These are phyloP conservation scores for Knoxdaviesia proteae DNA, from an alignment of 2,329 filamentous ascomycete genomes.

Conservation along the genomic window DNA sequence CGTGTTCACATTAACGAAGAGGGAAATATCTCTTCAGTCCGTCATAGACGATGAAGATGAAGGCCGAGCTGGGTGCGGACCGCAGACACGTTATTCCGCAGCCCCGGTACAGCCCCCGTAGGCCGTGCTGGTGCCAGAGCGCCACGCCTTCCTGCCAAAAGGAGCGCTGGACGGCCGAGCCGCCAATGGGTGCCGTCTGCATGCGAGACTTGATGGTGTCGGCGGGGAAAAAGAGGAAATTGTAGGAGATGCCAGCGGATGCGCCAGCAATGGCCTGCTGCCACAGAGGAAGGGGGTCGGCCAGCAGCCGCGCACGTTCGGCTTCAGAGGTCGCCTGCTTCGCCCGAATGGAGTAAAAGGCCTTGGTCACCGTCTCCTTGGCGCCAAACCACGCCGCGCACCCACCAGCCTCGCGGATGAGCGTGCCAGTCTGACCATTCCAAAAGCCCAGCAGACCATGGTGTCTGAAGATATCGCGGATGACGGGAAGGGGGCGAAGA, in stretches of 20 bases:
- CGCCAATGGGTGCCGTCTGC: slow-evolving; percentile 62
- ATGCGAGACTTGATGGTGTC: slow-evolving; percentile 96
- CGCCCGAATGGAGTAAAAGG: slow-evolving; percentile 42
- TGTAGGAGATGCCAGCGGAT: slow-evolving; percentile 78
- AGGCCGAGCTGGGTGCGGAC: slow-evolving; percentile 84
- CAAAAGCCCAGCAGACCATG: slow-evolving; percentile 78
- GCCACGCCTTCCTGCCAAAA: slow-evolving; percentile 53
- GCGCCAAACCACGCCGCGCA: slow-evolving; percentile 88
- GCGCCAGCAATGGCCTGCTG: slow-evolving; percentile 80
- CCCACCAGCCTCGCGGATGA: slow-evolving; percentile 85
- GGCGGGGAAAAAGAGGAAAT: slow-evolving; percentile 91
- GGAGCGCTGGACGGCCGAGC: slow-evolving; percentile 31
- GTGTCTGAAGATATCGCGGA: slow-evolving; percentile 60
- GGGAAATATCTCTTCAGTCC: slow-evolving; percentile 52
- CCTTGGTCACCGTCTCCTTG: slow-evolving; percentile 58
- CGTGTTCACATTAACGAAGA: slow-evolving; percentile 13
- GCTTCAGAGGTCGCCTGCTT: slow-evolving; percentile 16
- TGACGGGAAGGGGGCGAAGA: slow-evolving; percentile 49
- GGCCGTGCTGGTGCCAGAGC: slow-evolving; percentile 64
- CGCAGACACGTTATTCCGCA: slow-evolving; percentile 84
- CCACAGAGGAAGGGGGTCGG: slow-evolving; percentile 49
- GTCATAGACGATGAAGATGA: slow-evolving; percentile 94
- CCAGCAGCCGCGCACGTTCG: slow-evolving; percentile 19
- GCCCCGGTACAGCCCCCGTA: slow-evolving; percentile 75
- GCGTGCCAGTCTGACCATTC: slow-evolving; percentile 81